A percentile compares a stretch with the other conserved stretches of the same genome.
Conservation (phyloP, 2,329 filamentous ascomycete genomes). For the Fusarium multiceps region DNA sequence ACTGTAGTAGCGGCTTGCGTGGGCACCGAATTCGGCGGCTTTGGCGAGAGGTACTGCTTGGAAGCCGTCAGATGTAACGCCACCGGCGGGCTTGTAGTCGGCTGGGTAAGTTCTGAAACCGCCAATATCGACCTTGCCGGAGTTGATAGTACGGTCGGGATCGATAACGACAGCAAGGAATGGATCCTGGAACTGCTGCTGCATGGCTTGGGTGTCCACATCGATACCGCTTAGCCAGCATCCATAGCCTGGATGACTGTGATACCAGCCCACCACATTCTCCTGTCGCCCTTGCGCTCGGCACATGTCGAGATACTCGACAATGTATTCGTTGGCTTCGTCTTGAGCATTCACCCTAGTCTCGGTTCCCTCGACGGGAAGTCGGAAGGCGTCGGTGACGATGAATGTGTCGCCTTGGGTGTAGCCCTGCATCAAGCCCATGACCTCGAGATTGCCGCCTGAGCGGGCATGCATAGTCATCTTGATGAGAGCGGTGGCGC, state of each 20-base stretch:
- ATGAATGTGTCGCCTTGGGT: conserved; percentile 86
- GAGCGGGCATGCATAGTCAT: conserved; percentile 99
- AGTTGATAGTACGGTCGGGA: conserved; percentile 92
- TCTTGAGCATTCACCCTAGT: conserved; percentile 96
- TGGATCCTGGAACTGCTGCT: conserved; percentile 88
- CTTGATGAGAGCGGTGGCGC: conserved; percentile 92
- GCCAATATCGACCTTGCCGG: conserved; percentile 96
- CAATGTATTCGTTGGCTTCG: conserved; percentile 97
- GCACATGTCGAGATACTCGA: conserved; percentile 81
- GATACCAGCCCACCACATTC: conserved; percentile 98
- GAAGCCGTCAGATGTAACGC: conserved; percentile 64
- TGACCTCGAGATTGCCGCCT: conserved; percentile 90
- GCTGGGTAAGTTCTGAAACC: conserved; percentile 93
- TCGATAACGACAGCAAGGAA: conserved; percentile 97
- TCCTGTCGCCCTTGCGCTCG: conserved; percentile 83
- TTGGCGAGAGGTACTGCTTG: conserved; percentile 90
- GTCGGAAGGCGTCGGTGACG: conserved; percentile 91
- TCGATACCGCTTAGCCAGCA: conserved; percentile 99
- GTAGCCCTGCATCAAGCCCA: conserved; percentile 98
- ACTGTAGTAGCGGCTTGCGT: conserved; percentile 89
- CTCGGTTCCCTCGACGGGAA: conserved; percentile 98
- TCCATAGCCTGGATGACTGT: conserved; percentile 96
- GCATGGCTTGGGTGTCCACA: conserved; percentile 85
- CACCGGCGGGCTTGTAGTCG: conserved; percentile 67
- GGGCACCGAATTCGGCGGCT: conserved; percentile 94